Base-by-base conservation (phyloP, 331 rosid genomes). In the Ulmus americana region DNA sequence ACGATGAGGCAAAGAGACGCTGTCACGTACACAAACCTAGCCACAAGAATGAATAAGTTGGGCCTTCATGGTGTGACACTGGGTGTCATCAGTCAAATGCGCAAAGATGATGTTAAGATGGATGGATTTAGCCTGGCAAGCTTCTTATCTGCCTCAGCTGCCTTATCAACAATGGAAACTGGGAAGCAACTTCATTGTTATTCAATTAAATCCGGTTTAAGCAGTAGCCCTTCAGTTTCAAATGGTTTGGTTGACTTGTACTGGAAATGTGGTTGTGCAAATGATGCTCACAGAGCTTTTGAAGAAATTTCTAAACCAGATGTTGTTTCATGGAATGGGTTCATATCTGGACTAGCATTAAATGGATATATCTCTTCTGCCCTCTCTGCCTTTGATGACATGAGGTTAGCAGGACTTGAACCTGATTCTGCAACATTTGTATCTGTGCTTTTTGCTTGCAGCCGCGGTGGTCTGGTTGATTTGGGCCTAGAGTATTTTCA, bases 141-240 rank as follows among this genome's bases (percentile, higher is more conserved):
- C 61, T 84, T 87, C 74, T 61, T 84, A 70, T 87, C 91, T 55
- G 90, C 91, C 16, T 71, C 90, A 51, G 84, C 88, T 65, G 66
- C 82, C 51, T 77, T 79, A 63, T 85, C 84, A 49, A 42, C 85
- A 63, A 55, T 75, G 72, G 85, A 70, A 70, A 74, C 80, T 0
- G 85, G 91, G 45, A 84, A 72, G 77, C 88, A 80, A 70, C 80
- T 87, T 39, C 88, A 87, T 58, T 79, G 85, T 57, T 75, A 59
- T 64, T 70, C 85, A 28, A 47, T 85, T 56, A 87, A 79, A 74
- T 75, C 85, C 45, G 85, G 88, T 39, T 82, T 82, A 8, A 65
- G 63, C 45, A 59, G 71, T 61, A 56, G 65, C 55, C 61, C 63
- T 61, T 80, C 86, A 7, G 82, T 85, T 64, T 79, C 74, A 58